Percentiles rank a stretch among this genome's conserved stretches.
phyloP scores from a whole-genome alignment of 2,329 filamentous ascomycete species.

The Ceratocystis alfenasii region DNA sequence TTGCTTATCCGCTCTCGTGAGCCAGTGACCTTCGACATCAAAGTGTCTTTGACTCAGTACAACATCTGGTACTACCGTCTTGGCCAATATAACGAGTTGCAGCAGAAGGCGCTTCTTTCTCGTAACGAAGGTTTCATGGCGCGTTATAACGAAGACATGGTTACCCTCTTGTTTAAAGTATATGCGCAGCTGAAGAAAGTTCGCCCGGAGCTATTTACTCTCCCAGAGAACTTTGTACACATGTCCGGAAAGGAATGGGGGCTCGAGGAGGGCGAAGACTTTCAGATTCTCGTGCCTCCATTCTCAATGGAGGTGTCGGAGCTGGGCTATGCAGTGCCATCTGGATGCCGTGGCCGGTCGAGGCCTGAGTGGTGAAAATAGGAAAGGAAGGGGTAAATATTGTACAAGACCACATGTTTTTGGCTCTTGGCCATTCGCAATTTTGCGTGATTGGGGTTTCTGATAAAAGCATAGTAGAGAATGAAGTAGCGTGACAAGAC shows the following conservation, averaged over 20 bases:
- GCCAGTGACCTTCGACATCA: conserved; percentile 25
- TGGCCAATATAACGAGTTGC: conserved; percentile 23
- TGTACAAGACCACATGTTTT: not conserved
- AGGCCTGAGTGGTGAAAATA: conserved; percentile 18
- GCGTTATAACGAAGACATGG: conserved; percentile 26
- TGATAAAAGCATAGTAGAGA: no score
- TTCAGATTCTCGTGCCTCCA: conserved; percentile 20
- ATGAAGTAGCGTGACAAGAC: no score
- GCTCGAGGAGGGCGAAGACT: conserved; percentile 14
- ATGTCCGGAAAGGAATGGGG: conserved; percentile 22
- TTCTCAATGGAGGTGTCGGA: conserved; percentile 18
- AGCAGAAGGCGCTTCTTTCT: conserved; percentile 21
- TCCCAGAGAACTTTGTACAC: conserved; percentile 20
- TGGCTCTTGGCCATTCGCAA: not conserved
- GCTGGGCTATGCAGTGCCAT: conserved; percentile 19
- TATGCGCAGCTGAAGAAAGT: conserved; percentile 15
- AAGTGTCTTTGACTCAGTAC: conserved; percentile 27
- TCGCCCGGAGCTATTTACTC: conserved; percentile 21
- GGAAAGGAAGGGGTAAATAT: not conserved
- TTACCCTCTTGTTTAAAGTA: conserved; percentile 18
- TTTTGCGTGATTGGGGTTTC: no score
- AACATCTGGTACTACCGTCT: conserved; percentile 26
- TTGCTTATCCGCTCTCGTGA: conserved; percentile 23
- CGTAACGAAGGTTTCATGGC: conserved; percentile 23
- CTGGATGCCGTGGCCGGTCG: conserved; percentile 20